Conservation (phyloP, 805 yeast genomes). For the Komagataella pastoris region DNA sequence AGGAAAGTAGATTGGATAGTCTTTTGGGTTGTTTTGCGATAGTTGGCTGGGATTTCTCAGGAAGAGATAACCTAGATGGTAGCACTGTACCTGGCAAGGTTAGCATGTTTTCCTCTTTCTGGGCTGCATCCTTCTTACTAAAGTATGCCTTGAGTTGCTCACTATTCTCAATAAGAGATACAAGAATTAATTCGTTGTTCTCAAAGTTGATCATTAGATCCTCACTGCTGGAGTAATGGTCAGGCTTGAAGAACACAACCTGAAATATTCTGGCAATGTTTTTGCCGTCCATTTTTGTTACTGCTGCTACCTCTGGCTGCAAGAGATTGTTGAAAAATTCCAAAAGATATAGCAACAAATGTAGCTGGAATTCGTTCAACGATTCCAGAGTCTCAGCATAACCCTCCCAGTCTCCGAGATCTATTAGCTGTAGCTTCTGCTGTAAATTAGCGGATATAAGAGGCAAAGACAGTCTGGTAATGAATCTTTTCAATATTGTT, state of each 20-base stretch:
- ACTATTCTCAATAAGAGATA: not conserved
- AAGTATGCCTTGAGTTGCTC: not conserved
- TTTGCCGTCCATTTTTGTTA: conserved; percentile 22
- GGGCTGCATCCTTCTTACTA: not conserved
- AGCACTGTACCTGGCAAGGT: not conserved
- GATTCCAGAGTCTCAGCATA: not conserved
- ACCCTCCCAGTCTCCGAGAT: not conserved
- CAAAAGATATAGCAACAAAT: conserved; percentile 16
- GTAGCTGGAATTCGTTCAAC: conserved; percentile 2
- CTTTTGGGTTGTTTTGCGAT: not conserved
- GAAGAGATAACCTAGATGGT: not conserved
- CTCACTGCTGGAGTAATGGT: not conserved
- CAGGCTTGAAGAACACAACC: conserved; percentile 17
- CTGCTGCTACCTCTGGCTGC: conserved; percentile 9
- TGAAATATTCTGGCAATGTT: conserved; percentile 25
- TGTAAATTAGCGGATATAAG: conserved; percentile 14
- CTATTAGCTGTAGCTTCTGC: conserved; percentile 6
- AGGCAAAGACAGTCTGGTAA: conserved; percentile 16
- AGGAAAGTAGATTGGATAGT: not conserved
- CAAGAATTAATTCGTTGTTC: not conserved
- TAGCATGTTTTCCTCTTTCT: not conserved
- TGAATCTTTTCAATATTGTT: conserved; percentile 22
- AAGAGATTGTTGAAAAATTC: conserved; percentile 13
- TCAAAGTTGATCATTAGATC: not conserved
- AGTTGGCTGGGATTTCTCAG: not conserved